Conservation (phyloP, 2,329 filamentous ascomycete species). For the Gremmenia infestans region DNA sequence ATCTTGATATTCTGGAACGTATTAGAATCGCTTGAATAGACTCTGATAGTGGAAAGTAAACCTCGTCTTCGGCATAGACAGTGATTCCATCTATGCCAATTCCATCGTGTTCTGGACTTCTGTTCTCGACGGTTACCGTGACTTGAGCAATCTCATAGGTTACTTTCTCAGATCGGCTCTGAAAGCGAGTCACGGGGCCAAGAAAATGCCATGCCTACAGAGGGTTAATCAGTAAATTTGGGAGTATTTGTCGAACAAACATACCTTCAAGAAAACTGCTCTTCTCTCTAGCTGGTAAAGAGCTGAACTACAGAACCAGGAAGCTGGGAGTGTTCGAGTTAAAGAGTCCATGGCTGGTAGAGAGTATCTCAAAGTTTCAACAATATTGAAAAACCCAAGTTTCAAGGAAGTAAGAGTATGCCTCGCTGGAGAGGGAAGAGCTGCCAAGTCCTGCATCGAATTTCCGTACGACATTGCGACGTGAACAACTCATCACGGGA, state of each 20-base stretch:
- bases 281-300: slow-evolving; percentile 46
- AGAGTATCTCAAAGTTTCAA: not conserved
- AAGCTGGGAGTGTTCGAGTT: slow-evolving; percentile 44
- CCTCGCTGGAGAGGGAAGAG: too few relatives aligned
- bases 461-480: not conserved
- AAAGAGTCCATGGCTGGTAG: slow-evolving; percentile 18
- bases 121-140: slow-evolving; percentile 36
- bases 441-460: too few relatives aligned
- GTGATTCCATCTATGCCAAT: slow-evolving; percentile 33
- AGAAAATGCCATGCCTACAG: slow-evolving; percentile 47
- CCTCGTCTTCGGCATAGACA: slow-evolving; percentile 31
- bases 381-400: not conserved
- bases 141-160: slow-evolving; percentile 47
- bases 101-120: slow-evolving; percentile 18
- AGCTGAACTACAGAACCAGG: slow-evolving; percentile 45
- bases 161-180: slow-evolving; percentile 36
- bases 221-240: not conserved
- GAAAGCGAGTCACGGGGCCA: slow-evolving; percentile 47
- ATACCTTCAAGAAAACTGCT: slow-evolving; percentile 44
- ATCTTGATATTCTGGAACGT: slow-evolving; percentile 22
- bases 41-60: not conserved
- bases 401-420: too few relatives aligned
- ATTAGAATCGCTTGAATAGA: not conserved
- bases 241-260: not conserved
- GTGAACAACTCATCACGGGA: not conserved